phyloP scores from a whole-genome alignment of 164 flowering plant species.

The Aristolochia fimbriata region DNA sequence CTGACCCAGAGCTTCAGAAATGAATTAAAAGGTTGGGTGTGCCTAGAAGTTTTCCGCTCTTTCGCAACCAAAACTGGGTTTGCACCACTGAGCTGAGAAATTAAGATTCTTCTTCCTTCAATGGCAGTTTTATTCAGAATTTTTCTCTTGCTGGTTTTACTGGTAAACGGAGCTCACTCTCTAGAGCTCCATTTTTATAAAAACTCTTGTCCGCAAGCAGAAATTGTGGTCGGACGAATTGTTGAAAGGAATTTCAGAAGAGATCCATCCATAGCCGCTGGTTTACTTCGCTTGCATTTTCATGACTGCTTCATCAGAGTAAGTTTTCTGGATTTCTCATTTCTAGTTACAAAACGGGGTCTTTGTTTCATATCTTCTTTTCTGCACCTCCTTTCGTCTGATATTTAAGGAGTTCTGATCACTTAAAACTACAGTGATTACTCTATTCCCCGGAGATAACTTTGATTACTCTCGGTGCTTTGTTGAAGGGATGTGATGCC shows the following conservation, averaged over 20 bases:
- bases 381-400: too few species aligned
- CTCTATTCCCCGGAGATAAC: not conserved
- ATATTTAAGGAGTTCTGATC: too few species aligned
- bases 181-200: slow-evolving; percentile 9
- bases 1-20: not conserved
- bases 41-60: not conserved
- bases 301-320: slow-evolving; percentile 19
- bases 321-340: slow-evolving; percentile 1
- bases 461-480: not conserved
- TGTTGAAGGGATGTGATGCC: slow-evolving; percentile 32
- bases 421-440: too few species aligned
- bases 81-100: not conserved
- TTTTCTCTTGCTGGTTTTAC: not conserved
- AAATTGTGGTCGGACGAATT: slow-evolving; percentile 7
- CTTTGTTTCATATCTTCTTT: too few species aligned
- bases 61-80: not conserved
- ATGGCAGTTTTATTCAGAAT: slow-evolving; percentile 9
- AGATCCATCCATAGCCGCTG: slow-evolving; percentile 12
- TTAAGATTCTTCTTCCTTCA: slow-evolving; percentile 8
- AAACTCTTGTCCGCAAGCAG: slow-evolving; percentile 14
- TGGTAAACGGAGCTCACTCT: slow-evolving; percentile 3
- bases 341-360: not conserved
- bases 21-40: not conserved
- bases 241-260: slow-evolving; percentile 5
- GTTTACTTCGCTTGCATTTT: slow-evolving; percentile 16